Evolutionary conservation across 352 stramenopile genomes (phyloP).

Genomic region (Achlya hypogyna): DNA sequence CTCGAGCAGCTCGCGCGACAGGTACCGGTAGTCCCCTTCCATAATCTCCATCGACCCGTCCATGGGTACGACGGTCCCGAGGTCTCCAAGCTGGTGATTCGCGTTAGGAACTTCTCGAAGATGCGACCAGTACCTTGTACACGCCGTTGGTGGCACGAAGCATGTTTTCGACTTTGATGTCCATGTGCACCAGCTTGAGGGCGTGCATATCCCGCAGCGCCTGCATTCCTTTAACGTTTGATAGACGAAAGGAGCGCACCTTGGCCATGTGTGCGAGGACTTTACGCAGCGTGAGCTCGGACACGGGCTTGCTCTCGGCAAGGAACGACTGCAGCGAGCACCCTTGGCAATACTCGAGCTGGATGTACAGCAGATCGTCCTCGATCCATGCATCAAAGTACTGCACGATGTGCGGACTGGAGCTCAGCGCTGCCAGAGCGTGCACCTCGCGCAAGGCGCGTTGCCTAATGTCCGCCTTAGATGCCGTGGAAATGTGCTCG

Average conservation of each 20-base stretch:
- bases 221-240: conserved; percentile 17
- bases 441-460: conserved; percentile 74
- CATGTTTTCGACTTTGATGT: conserved; percentile 82
- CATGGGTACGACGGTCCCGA: conserved; percentile 68
- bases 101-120: neutral
- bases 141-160: conserved; percentile 46
- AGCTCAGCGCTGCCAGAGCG: conserved; percentile 64
- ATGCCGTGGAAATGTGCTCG: conserved; percentile 17
- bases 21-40: conserved; percentile 79
- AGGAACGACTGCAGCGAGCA: conserved; percentile 57
- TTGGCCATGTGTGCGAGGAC: conserved; percentile 67
- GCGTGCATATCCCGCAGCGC: conserved; percentile 75
- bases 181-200: conserved; percentile 81
- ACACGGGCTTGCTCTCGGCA: conserved; percentile 54
- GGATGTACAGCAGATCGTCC: conserved; percentile 82
- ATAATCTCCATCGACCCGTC: conserved; percentile 81
- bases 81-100: conserved; percentile 42
- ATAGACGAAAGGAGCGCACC: conserved; percentile 22
- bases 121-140: conserved; percentile 48
- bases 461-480: conserved; percentile 31
- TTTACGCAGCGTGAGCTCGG: conserved; percentile 61
- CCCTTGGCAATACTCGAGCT: conserved; percentile 62
- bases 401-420: conserved; percentile 66
- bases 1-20: conserved; percentile 75
- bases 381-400: conserved; percentile 87